Percentiles rank a stretch among this genome's conserved stretches.
Conservation (phyloP, 2,329 filamentous ascomycete genomes). For the Fusarium sp. region DNA sequence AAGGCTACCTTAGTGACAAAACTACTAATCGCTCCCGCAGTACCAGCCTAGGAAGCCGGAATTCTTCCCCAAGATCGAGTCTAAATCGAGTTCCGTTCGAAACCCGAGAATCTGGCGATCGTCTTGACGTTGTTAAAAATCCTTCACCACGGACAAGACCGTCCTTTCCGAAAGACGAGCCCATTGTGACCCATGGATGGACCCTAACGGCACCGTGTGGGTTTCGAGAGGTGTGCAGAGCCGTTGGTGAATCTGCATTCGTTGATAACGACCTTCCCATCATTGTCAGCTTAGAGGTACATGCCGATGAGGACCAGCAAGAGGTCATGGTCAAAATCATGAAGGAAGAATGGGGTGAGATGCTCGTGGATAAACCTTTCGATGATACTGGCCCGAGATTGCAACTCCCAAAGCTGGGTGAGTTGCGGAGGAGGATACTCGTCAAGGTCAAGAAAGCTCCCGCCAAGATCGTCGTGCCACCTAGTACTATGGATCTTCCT, state of each 20-base stretch:
- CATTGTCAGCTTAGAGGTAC: constrained; percentile 93
- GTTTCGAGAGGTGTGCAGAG: constrained; percentile 87
- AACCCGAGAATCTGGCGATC: constrained; percentile 52
- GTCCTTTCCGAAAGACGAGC: constrained; percentile 67
- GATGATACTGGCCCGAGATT: constrained; percentile 65
- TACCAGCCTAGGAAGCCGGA: constrained; percentile 54
- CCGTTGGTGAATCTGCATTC: constrained; percentile 84
- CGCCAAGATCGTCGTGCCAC: constrained; percentile 49
- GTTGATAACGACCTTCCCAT: constrained; percentile 80
- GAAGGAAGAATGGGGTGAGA: constrained; percentile 84
- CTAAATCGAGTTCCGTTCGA: constrained; percentile 42
- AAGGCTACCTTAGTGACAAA: constrained; percentile 51
- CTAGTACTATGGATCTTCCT: constrained; percentile 51
- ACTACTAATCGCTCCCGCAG: constrained; percentile 54
- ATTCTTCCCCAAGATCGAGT: constrained; percentile 51
- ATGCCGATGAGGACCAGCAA: constrained; percentile 85
- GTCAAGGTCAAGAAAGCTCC: constrained; percentile 80
- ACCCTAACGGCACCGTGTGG: constrained; percentile 88
- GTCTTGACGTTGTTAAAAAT: constrained; percentile 48
- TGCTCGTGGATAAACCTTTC: constrained; percentile 73
- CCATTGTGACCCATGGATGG: constrained; percentile 84
- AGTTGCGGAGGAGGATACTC: constrained; percentile 83
- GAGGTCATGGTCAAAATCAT: constrained; percentile 95
- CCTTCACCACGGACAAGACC: constrained; percentile 43
- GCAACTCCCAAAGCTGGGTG: constrained; percentile 75